These are phyloP conservation scores for Chlamydomonas reinhardtii DNA, from an alignment of 163 green algal genomes.

Conservation along the genomic window DNA sequence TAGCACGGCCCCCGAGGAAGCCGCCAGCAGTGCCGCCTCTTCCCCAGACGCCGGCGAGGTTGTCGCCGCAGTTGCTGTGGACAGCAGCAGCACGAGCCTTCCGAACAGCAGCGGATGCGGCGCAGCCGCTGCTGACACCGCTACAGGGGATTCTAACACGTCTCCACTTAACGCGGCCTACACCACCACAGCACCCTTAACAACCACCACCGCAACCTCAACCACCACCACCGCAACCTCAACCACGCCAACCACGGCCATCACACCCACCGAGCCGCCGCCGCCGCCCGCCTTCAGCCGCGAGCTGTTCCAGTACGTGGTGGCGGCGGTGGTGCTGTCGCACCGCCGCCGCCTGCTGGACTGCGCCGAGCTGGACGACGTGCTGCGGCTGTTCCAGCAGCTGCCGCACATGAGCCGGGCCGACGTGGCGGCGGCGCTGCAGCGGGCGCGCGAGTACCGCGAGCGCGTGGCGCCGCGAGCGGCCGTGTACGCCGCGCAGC, in stretches of 20 bases:
- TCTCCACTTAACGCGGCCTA: too few relatives aligned
- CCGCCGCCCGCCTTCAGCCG: neutral
- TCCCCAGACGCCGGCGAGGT: too few relatives aligned
- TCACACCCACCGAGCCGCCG: neutral
- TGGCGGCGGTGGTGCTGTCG: conserved; percentile 70
- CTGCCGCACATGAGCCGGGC: neutral
- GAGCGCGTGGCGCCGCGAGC: neutral
- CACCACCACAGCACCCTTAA: too few relatives aligned
- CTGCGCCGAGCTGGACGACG: conserved; percentile 74
- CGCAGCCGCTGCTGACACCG: too few relatives aligned
- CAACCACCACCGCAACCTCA: too few relatives aligned
- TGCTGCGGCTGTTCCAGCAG: conserved; percentile 78
- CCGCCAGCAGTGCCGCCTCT: too few relatives aligned
- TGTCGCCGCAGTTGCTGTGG: too few relatives aligned
- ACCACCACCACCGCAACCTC: neutral
- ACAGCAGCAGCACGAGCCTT: too few relatives aligned
- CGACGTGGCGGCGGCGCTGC: conserved; percentile 5
- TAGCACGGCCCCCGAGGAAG: too few relatives aligned
- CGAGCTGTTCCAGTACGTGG: conserved; percentile 75
- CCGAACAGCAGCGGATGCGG: too few relatives aligned
- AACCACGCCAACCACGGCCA: neutral
- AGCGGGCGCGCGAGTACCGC: conserved; percentile 4
- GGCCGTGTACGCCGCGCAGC: too few relatives aligned
- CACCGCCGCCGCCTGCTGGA: conserved; percentile 67
- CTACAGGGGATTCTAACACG: too few relatives aligned